Percentiles rank a stretch among this genome's conserved stretches.
phyloP scores from a whole-genome alignment of 73 alveolate genomes.

The Blepharisma stoltei region DNA sequence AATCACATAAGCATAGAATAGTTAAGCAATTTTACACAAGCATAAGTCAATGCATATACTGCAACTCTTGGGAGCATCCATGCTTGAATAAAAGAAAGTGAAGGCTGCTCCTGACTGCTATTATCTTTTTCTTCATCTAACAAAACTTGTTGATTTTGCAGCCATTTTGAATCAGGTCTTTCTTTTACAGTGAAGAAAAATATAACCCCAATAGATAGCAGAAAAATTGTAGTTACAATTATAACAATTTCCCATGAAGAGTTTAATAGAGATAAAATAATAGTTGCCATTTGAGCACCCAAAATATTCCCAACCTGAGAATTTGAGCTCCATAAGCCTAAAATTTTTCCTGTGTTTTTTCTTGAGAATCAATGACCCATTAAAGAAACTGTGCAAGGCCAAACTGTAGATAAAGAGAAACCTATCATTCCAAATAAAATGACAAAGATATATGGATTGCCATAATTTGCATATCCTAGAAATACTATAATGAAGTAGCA shows the following conservation, averaged over 20 bases:
- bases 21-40: constrained; percentile 38
- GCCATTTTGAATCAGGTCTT: neutral
- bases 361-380: constrained; percentile 12
- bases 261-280: neutral
- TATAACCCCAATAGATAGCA: neutral
- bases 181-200: neutral
- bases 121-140: neutral
- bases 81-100: constrained; percentile 44
- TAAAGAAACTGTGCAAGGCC: constrained; percentile 21
- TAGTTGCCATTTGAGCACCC: neutral
- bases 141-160: too few relatives aligned
- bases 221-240: neutral
- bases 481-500: neutral
- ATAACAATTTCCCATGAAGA: neutral
- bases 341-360: neutral
- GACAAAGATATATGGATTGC: neutral
- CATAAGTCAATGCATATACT: constrained; percentile 39
- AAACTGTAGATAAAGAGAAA: constrained; percentile 5
- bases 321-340: constrained; percentile 27
- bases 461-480: neutral
- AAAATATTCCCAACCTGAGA: neutral
- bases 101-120: neutral
- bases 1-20: constrained; percentile 51
- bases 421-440: constrained; percentile 12
- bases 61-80: constrained; percentile 62